Evolutionary conservation across 225 moss, liverwort and hornwort species (phyloP).

Genomic region (Sphagnum contortum): DNA sequence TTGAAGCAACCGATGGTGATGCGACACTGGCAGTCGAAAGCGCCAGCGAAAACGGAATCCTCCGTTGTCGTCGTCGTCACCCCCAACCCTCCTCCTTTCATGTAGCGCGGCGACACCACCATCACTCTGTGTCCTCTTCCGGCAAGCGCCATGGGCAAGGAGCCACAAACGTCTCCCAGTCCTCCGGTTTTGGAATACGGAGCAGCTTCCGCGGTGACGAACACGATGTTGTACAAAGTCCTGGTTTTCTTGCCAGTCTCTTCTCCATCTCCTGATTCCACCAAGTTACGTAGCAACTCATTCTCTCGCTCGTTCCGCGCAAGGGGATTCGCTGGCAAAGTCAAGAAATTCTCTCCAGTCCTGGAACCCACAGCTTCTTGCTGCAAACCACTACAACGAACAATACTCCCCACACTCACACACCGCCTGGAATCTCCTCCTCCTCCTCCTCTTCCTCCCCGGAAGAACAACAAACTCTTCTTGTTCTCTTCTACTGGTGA

Average conservation of each 20-base stretch:
- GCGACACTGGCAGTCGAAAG: constrained; percentile 92
- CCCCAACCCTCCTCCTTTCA: constrained; percentile 34
- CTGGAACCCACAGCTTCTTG: constrained; percentile 31
- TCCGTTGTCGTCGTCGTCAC: constrained; percentile 9
- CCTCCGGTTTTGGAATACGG: constrained; percentile 96
- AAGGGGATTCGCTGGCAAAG: constrained; percentile 10
- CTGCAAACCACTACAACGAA: constrained; percentile 23
- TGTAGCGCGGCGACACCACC: constrained; percentile 89
- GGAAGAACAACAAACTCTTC: too few relatives aligned
- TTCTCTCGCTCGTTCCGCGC: constrained; percentile 37
- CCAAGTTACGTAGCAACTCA: constrained; percentile 34
- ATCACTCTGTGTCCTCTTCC: constrained; percentile 88
- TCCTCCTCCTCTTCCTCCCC: too few relatives aligned
- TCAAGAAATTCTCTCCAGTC: constrained; percentile 19
- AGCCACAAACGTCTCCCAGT: constrained; percentile 87
- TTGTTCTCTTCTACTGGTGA: too few relatives aligned
- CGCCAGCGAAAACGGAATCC: constrained; percentile 44
- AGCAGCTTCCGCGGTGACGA: constrained; percentile 84
- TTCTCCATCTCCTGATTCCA: constrained; percentile 14
- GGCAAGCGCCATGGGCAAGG: constrained; percentile 82
- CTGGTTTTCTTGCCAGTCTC: constrained; percentile 44
- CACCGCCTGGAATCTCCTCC: too few relatives aligned
- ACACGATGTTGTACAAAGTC: constrained; percentile 69
- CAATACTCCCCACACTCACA: too few relatives aligned
- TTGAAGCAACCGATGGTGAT: constrained; percentile 67